Conservation (phyloP, 306 rosid genomes). For the Trifolium repens region DNA sequence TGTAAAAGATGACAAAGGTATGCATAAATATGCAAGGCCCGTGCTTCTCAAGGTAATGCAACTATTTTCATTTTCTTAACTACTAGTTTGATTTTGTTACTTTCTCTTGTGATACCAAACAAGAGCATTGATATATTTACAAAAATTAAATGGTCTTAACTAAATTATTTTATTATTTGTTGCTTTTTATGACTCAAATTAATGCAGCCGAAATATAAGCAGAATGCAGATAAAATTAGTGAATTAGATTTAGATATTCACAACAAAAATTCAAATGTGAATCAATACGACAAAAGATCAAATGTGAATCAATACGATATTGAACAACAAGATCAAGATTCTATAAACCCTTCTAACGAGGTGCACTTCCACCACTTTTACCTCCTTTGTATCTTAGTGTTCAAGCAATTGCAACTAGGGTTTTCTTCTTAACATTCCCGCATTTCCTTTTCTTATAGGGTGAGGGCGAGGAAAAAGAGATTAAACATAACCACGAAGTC, state of each 20-base stretch:
- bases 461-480: no score
- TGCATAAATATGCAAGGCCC: slow-evolving; percentile 48
- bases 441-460: no score
- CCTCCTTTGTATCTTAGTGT: no score
- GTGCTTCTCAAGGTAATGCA: slow-evolving; percentile 60
- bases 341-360: slow-evolving; percentile 42
- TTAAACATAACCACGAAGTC: no score
- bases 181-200: not conserved
- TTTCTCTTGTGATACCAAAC: not conserved
- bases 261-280: slow-evolving; percentile 8
- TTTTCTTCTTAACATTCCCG: no score
- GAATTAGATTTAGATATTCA: slow-evolving; percentile 32
- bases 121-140: no score
- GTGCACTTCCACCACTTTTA: not conserved
- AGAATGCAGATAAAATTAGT: slow-evolving; percentile 34
- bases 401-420: no score
- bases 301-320: slow-evolving; percentile 32
- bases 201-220: slow-evolving; percentile 24
- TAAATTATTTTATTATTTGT: not conserved
- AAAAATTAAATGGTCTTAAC: not conserved
- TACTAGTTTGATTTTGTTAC: not conserved
- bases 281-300: slow-evolving; percentile 7
- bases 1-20: slow-evolving; percentile 44
- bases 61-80: no score
- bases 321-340: slow-evolving; percentile 44